Percentiles rank a stretch among this genome's conserved stretches.
Conservation (phyloP, 495 filamentous ascomycete species). For the Schizothecium vesticola region DNA sequence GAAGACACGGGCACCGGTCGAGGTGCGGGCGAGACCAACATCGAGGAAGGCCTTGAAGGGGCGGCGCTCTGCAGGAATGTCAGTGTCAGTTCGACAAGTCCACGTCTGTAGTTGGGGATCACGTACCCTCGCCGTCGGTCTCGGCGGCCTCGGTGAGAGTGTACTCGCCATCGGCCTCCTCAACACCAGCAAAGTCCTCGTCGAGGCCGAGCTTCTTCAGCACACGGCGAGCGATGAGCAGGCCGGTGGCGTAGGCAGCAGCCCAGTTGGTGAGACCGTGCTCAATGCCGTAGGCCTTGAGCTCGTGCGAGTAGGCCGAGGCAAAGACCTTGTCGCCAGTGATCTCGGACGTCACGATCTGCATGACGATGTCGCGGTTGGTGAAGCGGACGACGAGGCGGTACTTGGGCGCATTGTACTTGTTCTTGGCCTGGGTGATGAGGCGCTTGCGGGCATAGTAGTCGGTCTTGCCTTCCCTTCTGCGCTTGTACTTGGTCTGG, state of each 20-base stretch:
- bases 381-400: constrained; percentile 99
- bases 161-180: constrained; percentile 93
- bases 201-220: constrained; percentile 94
- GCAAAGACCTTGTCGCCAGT: constrained; percentile 92
- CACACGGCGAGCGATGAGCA: constrained; percentile 92
- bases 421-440: constrained; percentile 99
- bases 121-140: constrained; percentile 47
- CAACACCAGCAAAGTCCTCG: constrained; percentile 85
- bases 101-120: neutral
- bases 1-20: constrained; percentile 96
- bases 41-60: constrained; percentile 99
- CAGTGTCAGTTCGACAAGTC: neutral
- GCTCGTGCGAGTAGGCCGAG: constrained; percentile 94
- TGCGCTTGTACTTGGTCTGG: constrained; percentile 99
- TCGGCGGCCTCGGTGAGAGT: constrained; percentile 87
- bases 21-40: constrained; percentile 93
- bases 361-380: constrained; percentile 97
- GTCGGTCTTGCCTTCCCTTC: constrained; percentile 96
- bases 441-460: constrained; percentile 99
- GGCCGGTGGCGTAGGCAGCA: constrained; percentile 92
- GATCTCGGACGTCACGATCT: constrained; percentile 96
- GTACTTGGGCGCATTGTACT: constrained; percentile 99
- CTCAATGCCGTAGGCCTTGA: constrained; percentile 91
- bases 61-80: constrained; percentile 65
- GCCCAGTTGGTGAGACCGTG: constrained; percentile 99